phyloP scores from a whole-genome alignment of 257 asterid species.

The Solanum sitiens region DNA sequence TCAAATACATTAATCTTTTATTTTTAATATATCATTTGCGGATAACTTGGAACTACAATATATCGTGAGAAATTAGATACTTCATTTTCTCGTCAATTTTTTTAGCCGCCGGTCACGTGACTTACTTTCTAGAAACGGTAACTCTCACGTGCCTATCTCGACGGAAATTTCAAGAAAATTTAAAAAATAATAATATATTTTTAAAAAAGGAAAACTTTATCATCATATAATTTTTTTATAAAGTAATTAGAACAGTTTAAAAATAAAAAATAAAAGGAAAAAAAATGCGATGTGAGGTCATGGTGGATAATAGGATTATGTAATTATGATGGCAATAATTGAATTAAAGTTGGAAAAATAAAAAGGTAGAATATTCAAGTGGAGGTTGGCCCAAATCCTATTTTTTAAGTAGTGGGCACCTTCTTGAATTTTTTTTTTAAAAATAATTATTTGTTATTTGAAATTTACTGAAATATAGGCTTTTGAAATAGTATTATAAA shows the following conservation, averaged over 20 bases:
- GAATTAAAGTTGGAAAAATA: not conserved
- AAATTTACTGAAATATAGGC: accelerated
- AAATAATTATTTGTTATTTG: not conserved
- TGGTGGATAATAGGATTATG: not conserved
- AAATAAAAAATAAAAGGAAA: not conserved
- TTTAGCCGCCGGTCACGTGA: constrained; percentile 23
- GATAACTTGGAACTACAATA: constrained; percentile 1
- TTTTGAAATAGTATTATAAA: not conserved
- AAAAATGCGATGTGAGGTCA: not conserved
- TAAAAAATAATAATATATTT: too few species aligned
- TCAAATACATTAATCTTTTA: not conserved
- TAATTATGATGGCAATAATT: not conserved
- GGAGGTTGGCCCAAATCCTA: not conserved
- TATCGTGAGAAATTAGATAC: not conserved
- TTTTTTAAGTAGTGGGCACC: not conserved
- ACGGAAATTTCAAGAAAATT: not conserved
- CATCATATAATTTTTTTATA: not conserved
- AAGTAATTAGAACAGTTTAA: too few species aligned
- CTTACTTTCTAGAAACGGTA: constrained; percentile 2
- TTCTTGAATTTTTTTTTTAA: not conserved
- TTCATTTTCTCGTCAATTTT: not conserved
- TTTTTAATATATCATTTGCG: not conserved
- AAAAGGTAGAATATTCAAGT: constrained; percentile 10
- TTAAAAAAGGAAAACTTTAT: not conserved
- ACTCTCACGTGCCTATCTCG: constrained; percentile 14